A percentile compares a stretch with the other conserved stretches of the same genome.
phyloP scores from a whole-genome alignment of 2,329 filamentous ascomycete species.

The Pyricularia grisea region DNA sequence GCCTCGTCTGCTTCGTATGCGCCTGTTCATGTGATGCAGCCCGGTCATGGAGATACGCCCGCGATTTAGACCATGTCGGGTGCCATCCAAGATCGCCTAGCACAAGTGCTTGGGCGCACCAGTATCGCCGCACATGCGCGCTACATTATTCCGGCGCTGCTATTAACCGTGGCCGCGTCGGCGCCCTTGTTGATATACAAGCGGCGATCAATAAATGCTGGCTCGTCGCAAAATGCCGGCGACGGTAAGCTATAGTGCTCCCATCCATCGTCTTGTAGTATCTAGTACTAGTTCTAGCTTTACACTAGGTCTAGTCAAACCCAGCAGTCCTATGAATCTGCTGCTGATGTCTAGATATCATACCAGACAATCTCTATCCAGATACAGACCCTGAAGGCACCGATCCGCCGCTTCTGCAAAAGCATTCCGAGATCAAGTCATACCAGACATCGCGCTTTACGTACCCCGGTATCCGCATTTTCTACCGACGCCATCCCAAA shows the following conservation, averaged over 20 bases:
- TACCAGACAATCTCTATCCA: background rate
- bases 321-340: background rate
- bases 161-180: background rate
- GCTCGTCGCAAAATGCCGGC: background rate
- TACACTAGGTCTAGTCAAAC: background rate
- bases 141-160: background rate
- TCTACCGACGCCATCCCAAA: conserved; percentile 75
- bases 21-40: background rate
- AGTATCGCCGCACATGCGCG: background rate
- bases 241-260: background rate
- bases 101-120: background rate
- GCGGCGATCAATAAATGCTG: background rate
- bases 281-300: too few relatives aligned
- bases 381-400: conserved; percentile 35
- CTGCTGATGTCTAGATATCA: background rate
- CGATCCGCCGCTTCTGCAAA: conserved; percentile 72
- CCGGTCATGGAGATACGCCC: background rate
- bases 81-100: background rate
- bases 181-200: background rate
- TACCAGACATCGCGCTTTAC: conserved; percentile 63
- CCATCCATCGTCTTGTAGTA: background rate
- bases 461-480: conserved; percentile 72
- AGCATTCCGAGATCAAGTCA: conserved; percentile 60
- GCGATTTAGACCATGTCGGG: background rate
- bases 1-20: background rate